Evolutionary conservation across 2,329 filamentous ascomycete genomes (phyloP), one percentile per base, ranked within the genome.

Genomic region (Spiromastix sp.): DNA sequence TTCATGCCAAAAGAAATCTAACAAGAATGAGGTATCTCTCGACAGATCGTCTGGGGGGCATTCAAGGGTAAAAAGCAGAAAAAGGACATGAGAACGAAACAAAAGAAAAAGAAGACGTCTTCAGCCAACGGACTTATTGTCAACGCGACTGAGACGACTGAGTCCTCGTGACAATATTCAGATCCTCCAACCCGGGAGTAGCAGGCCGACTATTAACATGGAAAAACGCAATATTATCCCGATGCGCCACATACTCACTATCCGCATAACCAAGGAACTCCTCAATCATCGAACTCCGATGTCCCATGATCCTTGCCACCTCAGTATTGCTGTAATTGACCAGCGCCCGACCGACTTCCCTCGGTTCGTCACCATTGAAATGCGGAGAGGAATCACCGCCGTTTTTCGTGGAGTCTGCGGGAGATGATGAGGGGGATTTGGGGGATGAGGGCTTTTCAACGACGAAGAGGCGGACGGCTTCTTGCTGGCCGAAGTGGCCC

Each of bases 281-380:
- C 31, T 78, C 70, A 43, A 98, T 95, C 54, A 94, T 81, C 4
- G 70, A 74, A 53, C 86, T 94, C 55, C 82, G 77, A 45, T 81
- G 68, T 1, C 91, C 91, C 63, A 82, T 85, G 54, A 98, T 94
- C 33, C 82, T 68, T 38, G 68, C 64, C 42, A 98, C 86, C 60
- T 98, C 89, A 1, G 71, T 67, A 2, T 83, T 78, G n/a, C 83
- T 82, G 56, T 96, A 98, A 59, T 96, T 95, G 39, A 94, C 86
- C 32, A 98, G 64, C 3, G 85, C 87, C 22, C 89, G 71, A 0
- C 91, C 91, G 13, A 96, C 83, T 51, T 96, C 91, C 31, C 67
- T 62, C 5, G 74, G 72, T 44, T 56, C 56, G 39, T 58, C 53
- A 21, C 51, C 52, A n/a, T n/a, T n/a, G n/a, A n/a, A n/a, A 26